These are phyloP conservation scores for Parachaetomium inaequale DNA, from an alignment of 495 filamentous ascomycete genomes.

Conservation along the genomic window DNA sequence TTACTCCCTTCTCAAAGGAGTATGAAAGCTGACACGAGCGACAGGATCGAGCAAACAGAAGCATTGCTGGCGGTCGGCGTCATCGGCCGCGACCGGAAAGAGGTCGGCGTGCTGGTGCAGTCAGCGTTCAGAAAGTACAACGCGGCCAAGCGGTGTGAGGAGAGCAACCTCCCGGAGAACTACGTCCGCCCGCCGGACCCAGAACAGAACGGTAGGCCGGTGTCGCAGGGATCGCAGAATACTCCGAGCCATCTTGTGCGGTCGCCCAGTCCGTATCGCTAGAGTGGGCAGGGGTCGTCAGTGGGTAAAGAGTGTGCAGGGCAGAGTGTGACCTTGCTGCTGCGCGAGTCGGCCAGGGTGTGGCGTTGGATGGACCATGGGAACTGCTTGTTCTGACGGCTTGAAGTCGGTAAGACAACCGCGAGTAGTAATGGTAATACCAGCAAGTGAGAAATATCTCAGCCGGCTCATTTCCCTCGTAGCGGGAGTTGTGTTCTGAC, in stretches of 20 bases:
- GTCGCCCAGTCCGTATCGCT: not conserved
- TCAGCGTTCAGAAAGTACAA: constrained; percentile 45
- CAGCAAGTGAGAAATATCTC: too few species aligned
- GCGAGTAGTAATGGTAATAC: too few species aligned
- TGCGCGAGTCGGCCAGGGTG: too few species aligned
- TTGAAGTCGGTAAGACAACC: too few species aligned
- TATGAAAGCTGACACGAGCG: not conserved
- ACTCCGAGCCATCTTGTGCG: not conserved
- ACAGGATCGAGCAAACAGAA: constrained; percentile 37
- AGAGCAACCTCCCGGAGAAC: constrained; percentile 43
- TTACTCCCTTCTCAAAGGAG: not conserved
- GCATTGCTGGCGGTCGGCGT: constrained; percentile 39
- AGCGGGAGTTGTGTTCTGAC: too few species aligned
- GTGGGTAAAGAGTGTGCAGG: too few species aligned
- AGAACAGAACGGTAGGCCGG: not conserved
- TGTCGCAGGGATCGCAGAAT: not conserved
- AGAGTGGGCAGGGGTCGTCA: too few species aligned
- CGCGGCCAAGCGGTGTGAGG: constrained; percentile 41
- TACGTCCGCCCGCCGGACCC: constrained; percentile 27
- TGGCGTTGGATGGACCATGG: too few species aligned
- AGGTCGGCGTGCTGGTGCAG: constrained; percentile 44
- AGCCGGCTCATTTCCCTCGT: too few species aligned
- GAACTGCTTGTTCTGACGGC: too few species aligned
- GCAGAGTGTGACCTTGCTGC: too few species aligned
- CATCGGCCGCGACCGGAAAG: constrained; percentile 41